Base-by-base conservation (phyloP, 2,329 filamentous ascomycete genomes). In the Scolecobasidium constrictum region DNA sequence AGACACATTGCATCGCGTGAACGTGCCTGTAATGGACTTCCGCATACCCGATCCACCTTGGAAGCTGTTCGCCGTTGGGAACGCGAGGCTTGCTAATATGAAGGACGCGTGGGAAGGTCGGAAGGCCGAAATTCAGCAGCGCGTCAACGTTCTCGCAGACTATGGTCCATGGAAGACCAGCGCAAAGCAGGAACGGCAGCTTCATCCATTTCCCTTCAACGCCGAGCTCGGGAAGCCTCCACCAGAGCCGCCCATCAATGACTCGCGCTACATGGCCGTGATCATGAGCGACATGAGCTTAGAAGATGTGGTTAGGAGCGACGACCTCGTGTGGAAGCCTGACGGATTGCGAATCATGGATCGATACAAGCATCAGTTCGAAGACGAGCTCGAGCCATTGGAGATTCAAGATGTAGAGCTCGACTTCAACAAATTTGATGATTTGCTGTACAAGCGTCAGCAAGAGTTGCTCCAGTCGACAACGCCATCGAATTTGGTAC, bases 151-250 rank as follows among this genome's bases (percentile, higher is more conserved):
- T 9, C 44, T 66, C 11, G 40, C 56, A 3, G 54, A 58, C 23
- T 57, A 61, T n/a, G 58, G 56, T 48, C 51, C 50, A n/a, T 75
- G 71, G 70, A 56, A 53, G 45, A 62, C 61, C 3, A 45, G 62
- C 4, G 57, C 58, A 4, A 59, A 56, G 37, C 47, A 66, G 4
- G 61, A 70, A 23, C 52, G 57, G 20, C 54, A 57, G 3, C 49
- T 76, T 9, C 6, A 9, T 6, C 56, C 50, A 3, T 76, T 71
- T 71, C 67, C 71, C 3, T 72, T 75, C 42, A 57, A 63, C 3
- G 53, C 53, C 3, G 58, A 62, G n/a, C 49, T 66, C 1, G 60
- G 53, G 3, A 58, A 59, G 5, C 46, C 64, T 11, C 57, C 54
- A 7, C 49, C 61, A 1, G 58, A 66, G 12, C 63, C 66, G 39